These are phyloP conservation scores for Zarea fungicola DNA, from an alignment of 2,329 filamentous ascomycete genomes.

Conservation along the genomic window DNA sequence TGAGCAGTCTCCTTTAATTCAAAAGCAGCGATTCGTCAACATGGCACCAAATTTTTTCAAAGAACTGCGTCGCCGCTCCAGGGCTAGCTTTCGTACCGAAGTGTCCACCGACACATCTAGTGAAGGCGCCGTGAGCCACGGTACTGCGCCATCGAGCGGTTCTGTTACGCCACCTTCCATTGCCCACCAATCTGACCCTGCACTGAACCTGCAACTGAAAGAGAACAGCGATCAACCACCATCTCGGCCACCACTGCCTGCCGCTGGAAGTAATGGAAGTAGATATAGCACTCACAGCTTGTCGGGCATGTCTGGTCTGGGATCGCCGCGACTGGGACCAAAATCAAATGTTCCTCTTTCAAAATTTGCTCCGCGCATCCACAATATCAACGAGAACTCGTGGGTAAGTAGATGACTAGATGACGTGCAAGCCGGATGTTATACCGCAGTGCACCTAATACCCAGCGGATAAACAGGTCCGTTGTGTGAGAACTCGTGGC, in stretches of 20 bases:
- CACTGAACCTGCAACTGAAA: conserved; percentile 57
- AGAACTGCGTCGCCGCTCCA: conserved; percentile 71
- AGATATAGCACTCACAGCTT: conserved; percentile 50
- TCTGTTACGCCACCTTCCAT: conserved; percentile 73
- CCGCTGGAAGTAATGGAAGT: conserved; percentile 38
- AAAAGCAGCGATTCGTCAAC: too few species aligned
- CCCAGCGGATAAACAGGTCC: too few species aligned
- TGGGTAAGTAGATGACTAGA: conserved; percentile 58
- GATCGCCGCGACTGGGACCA: conserved; percentile 48
- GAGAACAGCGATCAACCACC: conserved; percentile 26
- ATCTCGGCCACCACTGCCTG: conserved; percentile 32
- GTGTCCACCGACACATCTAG: conserved; percentile 58
- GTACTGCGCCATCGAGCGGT: conserved; percentile 60
- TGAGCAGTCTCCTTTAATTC: too few species aligned
- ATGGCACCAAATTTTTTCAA: conserved; percentile 64
- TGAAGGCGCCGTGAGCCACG: conserved; percentile 52
- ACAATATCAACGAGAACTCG: conserved; percentile 73
- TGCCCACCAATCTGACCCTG: conserved; percentile 59
- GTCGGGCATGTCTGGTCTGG: conserved; percentile 57
- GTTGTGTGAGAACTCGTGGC: too few species aligned
- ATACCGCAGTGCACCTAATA: too few species aligned
- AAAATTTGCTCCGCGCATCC: conserved; percentile 72
- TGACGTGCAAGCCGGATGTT: neutral
- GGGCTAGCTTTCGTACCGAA: conserved; percentile 64
- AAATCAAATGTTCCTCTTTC: conserved; percentile 60